Base-by-base conservation (phyloP, 169 alveolate genomes). In the Plasmodium sp. region DNA sequence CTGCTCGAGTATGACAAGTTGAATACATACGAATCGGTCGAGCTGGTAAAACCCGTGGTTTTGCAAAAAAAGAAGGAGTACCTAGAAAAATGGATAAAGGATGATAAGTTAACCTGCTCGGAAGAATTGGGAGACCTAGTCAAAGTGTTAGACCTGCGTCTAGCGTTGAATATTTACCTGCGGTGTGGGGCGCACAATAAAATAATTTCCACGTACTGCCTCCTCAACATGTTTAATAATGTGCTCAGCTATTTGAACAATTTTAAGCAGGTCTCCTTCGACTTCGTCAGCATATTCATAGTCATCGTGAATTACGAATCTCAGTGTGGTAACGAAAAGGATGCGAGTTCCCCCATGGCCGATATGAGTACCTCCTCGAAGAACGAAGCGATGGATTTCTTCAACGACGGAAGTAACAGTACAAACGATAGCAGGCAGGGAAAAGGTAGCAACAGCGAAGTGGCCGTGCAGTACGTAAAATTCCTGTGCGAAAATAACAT, bases 91-190 rank as follows among this genome's bases (percentile, higher is more conserved):
- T 99, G 99, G 99, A 97, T 99, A 84, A 97, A 98, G 72, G 99
- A 98, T 93, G 99, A 98, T 81, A 99, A 99, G 97, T 96, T 99
- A 81, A 99, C 99, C 41, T 98, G 98, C 93, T 98, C 99, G 48
- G 99, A 99, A 95, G 99, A 98, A 94, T 97, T 99, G 33, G 99
- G 99, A 14, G 99, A 99, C 94, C 93, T 98, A 95, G 97, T 99
- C 43, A 97, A 97, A 83, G 97, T 97, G 71, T 94, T 96, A 84
- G 99, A 99, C 56, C 97, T 96, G 51, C 96, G 98, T 83, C 97
- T 99, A 72, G 99, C 99, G 45, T 97, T 99, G 58, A 96, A 97
- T 94, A 97, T 99, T 43, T 98, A 98, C 95, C 96, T 96, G 75
- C 31, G 95, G 56, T 92, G 95, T 81, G 48, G 58, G 41, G 81